A percentile compares a stretch with the other conserved stretches of the same genome.
phyloP scores from a whole-genome alignment of 306 rosid genomes.

The Purshia tridentata region DNA sequence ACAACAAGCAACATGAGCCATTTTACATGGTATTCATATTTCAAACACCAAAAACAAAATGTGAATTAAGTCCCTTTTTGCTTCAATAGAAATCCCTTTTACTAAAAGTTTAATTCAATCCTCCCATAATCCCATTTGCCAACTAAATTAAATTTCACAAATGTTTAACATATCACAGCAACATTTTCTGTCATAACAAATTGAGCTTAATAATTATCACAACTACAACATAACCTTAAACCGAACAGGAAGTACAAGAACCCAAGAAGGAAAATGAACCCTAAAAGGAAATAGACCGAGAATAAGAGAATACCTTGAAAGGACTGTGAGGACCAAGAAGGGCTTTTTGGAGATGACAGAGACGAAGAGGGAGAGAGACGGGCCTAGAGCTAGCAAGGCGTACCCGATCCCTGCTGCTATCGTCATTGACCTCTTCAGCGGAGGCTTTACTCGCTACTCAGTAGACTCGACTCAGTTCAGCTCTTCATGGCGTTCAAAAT shows the following conservation, averaged over 20 bases:
- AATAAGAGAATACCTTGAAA: slow-evolving; percentile 58
- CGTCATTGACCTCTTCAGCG: slow-evolving; percentile 42
- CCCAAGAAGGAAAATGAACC: neutral
- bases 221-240: neutral
- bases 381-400: slow-evolving; percentile 80
- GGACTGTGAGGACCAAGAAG: slow-evolving; percentile 83
- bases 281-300: neutral
- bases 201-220: neutral
- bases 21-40: neutral
- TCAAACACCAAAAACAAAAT: neutral
- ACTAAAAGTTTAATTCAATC: neutral
- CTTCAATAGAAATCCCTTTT: neutral
- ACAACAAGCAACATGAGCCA: neutral
- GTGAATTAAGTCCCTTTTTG: neutral
- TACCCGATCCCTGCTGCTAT: slow-evolving; percentile 87
- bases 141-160: neutral
- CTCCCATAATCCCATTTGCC: neutral
- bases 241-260: neutral
- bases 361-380: slow-evolving; percentile 78
- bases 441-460: neutral
- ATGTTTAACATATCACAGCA: neutral
- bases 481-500: neutral
- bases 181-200: neutral
- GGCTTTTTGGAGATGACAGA: slow-evolving; percentile 85
- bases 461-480: neutral